phyloP scores from a whole-genome alignment of 2,329 filamentous ascomycete species.

The Microcyclospora tardicrescens region DNA sequence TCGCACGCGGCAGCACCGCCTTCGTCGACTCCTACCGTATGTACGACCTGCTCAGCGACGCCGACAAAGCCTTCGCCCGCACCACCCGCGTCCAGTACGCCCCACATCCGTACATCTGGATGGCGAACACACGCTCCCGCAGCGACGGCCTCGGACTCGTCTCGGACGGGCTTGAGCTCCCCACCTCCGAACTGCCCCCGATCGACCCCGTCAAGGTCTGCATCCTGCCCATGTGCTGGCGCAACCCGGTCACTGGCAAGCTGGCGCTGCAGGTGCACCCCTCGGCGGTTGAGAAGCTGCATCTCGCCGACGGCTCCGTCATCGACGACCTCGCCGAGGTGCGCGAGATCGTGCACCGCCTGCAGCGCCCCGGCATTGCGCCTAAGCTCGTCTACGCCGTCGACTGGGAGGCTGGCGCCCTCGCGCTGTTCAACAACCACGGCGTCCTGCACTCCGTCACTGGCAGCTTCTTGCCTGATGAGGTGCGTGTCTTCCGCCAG shows the following conservation, averaged over 20 bases:
- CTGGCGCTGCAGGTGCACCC: constrained; percentile 64
- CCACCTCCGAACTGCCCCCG: constrained; percentile 46
- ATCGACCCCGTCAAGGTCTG: constrained; percentile 56
- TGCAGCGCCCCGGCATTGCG: constrained; percentile 61
- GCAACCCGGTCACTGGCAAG: constrained; percentile 56
- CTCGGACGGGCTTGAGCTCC: constrained; percentile 52
- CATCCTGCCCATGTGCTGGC: constrained; percentile 64
- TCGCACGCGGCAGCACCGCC: constrained; percentile 63
- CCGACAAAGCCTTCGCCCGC: constrained; percentile 55
- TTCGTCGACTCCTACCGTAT: constrained; percentile 61
- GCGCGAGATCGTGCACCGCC: constrained; percentile 54
- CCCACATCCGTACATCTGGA: constrained; percentile 72
- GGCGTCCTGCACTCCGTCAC: constrained; percentile 64
- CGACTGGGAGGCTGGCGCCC: constrained; percentile 64
- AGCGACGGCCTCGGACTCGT: constrained; percentile 59
- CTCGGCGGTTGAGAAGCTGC: constrained; percentile 55
- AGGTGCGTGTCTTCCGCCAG: constrained; percentile 63
- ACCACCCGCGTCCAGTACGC: constrained; percentile 61
- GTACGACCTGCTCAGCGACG: constrained; percentile 52
- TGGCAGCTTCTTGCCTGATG: constrained; percentile 58
- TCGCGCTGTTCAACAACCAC: constrained; percentile 68
- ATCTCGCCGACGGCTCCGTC: constrained; percentile 51
- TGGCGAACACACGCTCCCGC: constrained; percentile 54
- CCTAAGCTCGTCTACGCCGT: constrained; percentile 57
- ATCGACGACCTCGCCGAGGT: constrained; percentile 56